Evolutionary conservation across 2,329 filamentous ascomycete genomes (phyloP), one percentile per base, ranked within the genome.

Genomic region (Fusarium sambucinum): DNA sequence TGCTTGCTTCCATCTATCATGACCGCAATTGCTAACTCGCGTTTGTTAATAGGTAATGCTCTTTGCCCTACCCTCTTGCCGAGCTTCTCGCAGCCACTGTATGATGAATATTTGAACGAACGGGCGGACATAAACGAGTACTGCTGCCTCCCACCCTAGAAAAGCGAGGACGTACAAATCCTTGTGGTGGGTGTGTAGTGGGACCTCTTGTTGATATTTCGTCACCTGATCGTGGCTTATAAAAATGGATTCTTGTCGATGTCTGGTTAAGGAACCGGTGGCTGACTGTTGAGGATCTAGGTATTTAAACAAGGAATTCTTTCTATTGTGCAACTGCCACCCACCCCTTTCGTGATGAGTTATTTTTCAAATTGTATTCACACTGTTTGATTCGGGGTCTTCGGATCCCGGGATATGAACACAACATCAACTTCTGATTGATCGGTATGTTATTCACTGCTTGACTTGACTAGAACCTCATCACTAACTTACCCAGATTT

Each of bases 41-140:
- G 63, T 61, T 71, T 59, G 70, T 66, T 73, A 74, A 52, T 72
- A 87, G 84, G 83, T 86, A 86, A 65, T 53, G 52, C 70, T 37
- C 23, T 50, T 57, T 44, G 44, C 23, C 41, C 45, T 56, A 35
- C 41, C 44, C 52, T 46, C 52, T 38, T 53, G 14, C 55, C 66
- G 38, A 65, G 37, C 48, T 51, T 47, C 47, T 37, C 41, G 17
- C 35, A 44, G 60, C 68, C 75, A 80, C 78, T 76, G 69, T 75
- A 85, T 89, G 87, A 89, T 82, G 87, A 89, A 85, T 80, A 80
- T 79, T 88, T 89, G 86, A 88, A 89, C 87, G 87, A 89, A 89
- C 87, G 87, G 87, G 87, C 87, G 87, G 87, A 88, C 87, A 89
- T 87, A 87, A 86, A 81, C 80, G 85, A 87, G 85, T 82, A 83